Evolutionary conservation across 1,284 basidiomycete species (phyloP), one percentile per base, ranked within the genome.

Genomic region (Veloboletus limbatus): DNA sequence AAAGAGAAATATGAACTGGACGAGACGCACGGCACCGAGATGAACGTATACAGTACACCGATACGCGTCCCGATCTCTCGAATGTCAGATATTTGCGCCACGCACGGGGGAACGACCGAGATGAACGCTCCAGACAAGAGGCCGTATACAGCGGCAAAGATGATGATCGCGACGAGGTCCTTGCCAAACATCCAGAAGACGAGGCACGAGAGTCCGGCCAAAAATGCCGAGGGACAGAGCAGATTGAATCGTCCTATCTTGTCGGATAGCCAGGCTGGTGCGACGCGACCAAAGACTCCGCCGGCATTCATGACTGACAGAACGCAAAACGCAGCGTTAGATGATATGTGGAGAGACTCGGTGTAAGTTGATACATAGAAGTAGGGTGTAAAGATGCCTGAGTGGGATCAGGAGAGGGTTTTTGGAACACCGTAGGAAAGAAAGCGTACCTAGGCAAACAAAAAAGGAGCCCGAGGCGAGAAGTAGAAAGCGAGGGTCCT

Each of bases 241-340:
- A 83, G 65, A 58, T 84, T 84, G 65, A 81, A 77, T 30, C 76
- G 73, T 13, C 85, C 85, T 47, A 84, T 57, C 43, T 64, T 58
- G 65, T 87, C 85, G 49, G 83, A 81, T 18, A 85, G 57, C 52
- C 74, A 73, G 0, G 81, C 74, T 8, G 84, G 85, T 2, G 72
- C 70, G 37, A 85, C 65, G 13, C 84, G 80, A 11, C 84, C 83
- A 47, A 82, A 45, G 26, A 84, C 68, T 0, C 81, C 76, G 8
- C 81, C 81, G 0, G 75, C 81, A 58, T 86, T 86, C 69, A 87
- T 72, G 33, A 78, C 70, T 0, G 82, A 76, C 16, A 86, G 71
- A 2, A 81, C 70, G 53, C 74, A 74, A 61, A 80, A 77, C 1
- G 74, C 68, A 26, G 65, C 63, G 26, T 63, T 53, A 3, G 71